Percentiles rank a stretch among this genome's conserved stretches.
These are phyloP conservation scores for Dacryopinax spathularia DNA, from an alignment of 768 basidiomycete species.

Conservation along the genomic window DNA sequence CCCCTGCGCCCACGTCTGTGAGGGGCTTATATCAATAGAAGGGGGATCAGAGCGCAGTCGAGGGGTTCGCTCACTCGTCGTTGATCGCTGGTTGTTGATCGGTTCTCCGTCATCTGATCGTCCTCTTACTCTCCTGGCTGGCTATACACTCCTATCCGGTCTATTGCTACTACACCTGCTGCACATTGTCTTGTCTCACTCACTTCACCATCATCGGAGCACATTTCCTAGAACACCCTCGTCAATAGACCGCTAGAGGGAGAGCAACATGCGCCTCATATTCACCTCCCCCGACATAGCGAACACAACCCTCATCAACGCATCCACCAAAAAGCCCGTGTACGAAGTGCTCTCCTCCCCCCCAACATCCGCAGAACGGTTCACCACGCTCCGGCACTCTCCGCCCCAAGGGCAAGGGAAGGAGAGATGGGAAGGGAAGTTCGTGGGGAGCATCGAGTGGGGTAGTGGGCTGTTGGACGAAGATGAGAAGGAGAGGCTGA, in stretches of 20 bases:
- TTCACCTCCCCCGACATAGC: background rate
- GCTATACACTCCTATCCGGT: too few relatives aligned
- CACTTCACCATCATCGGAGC: too few relatives aligned
- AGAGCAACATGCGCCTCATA: background rate
- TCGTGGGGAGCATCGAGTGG: background rate
- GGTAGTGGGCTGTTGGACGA: background rate
- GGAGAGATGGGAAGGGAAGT: background rate
- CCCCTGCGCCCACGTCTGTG: too few relatives aligned
- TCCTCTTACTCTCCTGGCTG: too few relatives aligned
- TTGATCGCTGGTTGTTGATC: too few relatives aligned
- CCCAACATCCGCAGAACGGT: background rate
- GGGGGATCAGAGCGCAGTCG: too few relatives aligned
- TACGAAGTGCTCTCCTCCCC: background rate
- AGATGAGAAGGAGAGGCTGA: background rate
- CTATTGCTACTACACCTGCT: background rate
- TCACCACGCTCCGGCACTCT: background rate
- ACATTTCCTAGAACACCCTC: too few relatives aligned
- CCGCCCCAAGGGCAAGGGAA: background rate
- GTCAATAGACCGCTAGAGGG: background rate
- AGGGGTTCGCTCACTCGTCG: too few relatives aligned
- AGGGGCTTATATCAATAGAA: too few relatives aligned
- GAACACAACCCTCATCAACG: background rate
- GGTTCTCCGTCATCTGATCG: too few relatives aligned
- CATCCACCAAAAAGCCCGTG: background rate
- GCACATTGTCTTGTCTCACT: too few relatives aligned